Evolutionary conservation across 768 basidiomycete genomes (phyloP), one percentile per base, ranked within the genome.

Genomic region (Leucocoprinus sp.): DNA sequence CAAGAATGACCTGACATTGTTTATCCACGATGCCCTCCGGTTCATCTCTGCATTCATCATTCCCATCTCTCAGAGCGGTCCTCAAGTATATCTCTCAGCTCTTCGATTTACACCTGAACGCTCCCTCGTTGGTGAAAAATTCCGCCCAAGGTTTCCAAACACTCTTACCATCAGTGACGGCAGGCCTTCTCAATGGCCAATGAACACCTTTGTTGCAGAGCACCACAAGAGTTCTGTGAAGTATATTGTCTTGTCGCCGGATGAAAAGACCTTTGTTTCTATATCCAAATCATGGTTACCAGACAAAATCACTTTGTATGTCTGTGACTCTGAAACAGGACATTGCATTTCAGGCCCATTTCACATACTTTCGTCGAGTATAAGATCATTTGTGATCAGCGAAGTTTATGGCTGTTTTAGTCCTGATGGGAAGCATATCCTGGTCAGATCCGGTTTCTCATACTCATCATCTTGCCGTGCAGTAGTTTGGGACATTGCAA

Each of bases 51-150:
- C 48, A 9, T 58, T 60, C 47, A n/a, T 39, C 0, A 36, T 40
- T 21, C 45, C 44, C 1, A 57, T 59, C 26, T 24, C 40, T 2
- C 50, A 55, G 38, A 59, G 56, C 35, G 51, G 53, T 19, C 54
- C 59, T 2, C 59, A 60, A 36, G 54, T 60, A 21, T 60, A 60
- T 44, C 43, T 57, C 37, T 58, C 57, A 8, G 56, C 62, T n/a
- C 52, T 63, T 14, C 58, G 62, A 15, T 64, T 61, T 44, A 49
- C 58, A 15, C 57, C 56, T 2, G 14, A 39, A n/a, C 43, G 51
- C n/a, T 55, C n/a, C 52, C 14, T 45, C 17, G 37, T 59, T 15
- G 46, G 45, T 3, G 37, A 52, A 23, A 36, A 33, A 12, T 54
- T 51, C 48, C 54, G 48, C 4, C 45, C 43, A 7, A 43, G 37